These are phyloP conservation scores for Aspergillus diversus DNA, from an alignment of 495 filamentous ascomycete species.

Conservation along the genomic window DNA sequence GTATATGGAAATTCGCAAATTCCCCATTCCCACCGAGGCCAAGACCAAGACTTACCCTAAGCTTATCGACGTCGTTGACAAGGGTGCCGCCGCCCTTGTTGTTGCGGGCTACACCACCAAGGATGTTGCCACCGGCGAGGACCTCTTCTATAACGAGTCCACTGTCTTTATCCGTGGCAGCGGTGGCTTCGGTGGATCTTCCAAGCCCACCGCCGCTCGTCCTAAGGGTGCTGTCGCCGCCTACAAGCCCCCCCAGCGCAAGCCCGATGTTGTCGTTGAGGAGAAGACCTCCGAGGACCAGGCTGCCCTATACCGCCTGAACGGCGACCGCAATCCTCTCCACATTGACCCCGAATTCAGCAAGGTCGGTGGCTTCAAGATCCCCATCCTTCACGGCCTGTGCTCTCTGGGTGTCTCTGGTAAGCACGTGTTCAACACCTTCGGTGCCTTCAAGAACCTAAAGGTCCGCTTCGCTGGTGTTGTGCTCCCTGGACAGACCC, in stretches of 20 bases:
- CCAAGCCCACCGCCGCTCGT: slow-evolving; percentile 66
- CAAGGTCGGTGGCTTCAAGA: slow-evolving; percentile 95
- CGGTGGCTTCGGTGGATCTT: slow-evolving; percentile 87
- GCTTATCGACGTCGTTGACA: slow-evolving; percentile 94
- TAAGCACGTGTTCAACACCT: slow-evolving; percentile 86
- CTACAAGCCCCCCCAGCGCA: slow-evolving; percentile 76
- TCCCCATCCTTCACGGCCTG: slow-evolving; percentile 90
- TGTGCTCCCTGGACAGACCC: slow-evolving; percentile 90
- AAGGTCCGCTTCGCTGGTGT: slow-evolving; percentile 96
- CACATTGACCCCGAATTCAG: slow-evolving; percentile 95
- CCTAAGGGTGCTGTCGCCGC: slow-evolving; percentile 77
- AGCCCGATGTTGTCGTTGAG: slow-evolving; percentile 81
- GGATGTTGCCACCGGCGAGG: slow-evolving; percentile 75
- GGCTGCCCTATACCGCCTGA: slow-evolving; percentile 92
- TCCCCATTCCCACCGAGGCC: slow-evolving; percentile 87
- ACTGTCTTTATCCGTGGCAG: slow-evolving; percentile 90
- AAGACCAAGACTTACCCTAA: slow-evolving; percentile 80
- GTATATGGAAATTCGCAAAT: slow-evolving; percentile 94
- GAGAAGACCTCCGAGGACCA: slow-evolving; percentile 92
- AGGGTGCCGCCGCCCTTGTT: slow-evolving; percentile 88
- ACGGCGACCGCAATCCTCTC: slow-evolving; percentile 90
- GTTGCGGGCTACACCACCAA: slow-evolving; percentile 81
- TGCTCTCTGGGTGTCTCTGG: slow-evolving; percentile 93
- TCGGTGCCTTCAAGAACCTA: slow-evolving; percentile 85
- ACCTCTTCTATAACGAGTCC: slow-evolving; percentile 95